phyloP scores from a whole-genome alignment of 2,329 filamentous ascomycete genomes.

The Fusarium foetens region DNA sequence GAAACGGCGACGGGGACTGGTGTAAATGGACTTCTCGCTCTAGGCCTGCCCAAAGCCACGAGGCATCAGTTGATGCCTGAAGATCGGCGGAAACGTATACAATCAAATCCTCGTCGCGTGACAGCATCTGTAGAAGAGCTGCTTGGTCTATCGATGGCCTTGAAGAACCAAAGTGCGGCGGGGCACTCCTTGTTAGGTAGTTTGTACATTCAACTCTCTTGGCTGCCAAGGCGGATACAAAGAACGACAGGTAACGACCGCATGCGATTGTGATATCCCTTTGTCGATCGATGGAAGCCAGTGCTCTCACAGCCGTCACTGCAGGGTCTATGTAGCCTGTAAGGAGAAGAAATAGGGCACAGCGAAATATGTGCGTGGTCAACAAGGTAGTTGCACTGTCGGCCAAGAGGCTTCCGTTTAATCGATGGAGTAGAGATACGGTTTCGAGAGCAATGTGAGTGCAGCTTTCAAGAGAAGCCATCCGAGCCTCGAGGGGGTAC shows the following conservation, averaged over 20 bases:
- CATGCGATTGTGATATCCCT: slow-evolving; percentile 80
- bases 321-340: slow-evolving; percentile 78
- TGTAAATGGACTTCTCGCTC: slow-evolving; percentile 58
- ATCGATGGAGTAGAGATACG: slow-evolving; percentile 76
- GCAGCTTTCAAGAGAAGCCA: slow-evolving; percentile 81
- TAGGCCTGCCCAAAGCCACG: slow-evolving; percentile 83
- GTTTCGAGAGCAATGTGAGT: slow-evolving; percentile 81
- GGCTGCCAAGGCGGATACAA: slow-evolving; percentile 72
- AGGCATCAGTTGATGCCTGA: slow-evolving; percentile 79
- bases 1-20: slow-evolving; percentile 33
- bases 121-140: slow-evolving; percentile 48
- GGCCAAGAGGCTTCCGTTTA: slow-evolving; percentile 65
- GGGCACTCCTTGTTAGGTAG: slow-evolving; percentile 50
- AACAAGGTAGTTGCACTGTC: slow-evolving; percentile 78
- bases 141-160: slow-evolving; percentile 48
- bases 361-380: slow-evolving; percentile 88
- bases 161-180: slow-evolving; percentile 46
- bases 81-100: slow-evolving; percentile 88
- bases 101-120: slow-evolving; percentile 84
- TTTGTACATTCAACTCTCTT: slow-evolving; percentile 60
- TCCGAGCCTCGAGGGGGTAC: slow-evolving; percentile 72
- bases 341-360: slow-evolving; percentile 81
- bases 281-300: slow-evolving; percentile 74
- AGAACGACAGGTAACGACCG: slow-evolving; percentile 84
- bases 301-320: slow-evolving; percentile 75